A percentile compares a stretch with the other conserved stretches of the same genome.
phyloP scores from a whole-genome alignment of 2,329 filamentous ascomycete genomes.

The Fusarium sp. region DNA sequence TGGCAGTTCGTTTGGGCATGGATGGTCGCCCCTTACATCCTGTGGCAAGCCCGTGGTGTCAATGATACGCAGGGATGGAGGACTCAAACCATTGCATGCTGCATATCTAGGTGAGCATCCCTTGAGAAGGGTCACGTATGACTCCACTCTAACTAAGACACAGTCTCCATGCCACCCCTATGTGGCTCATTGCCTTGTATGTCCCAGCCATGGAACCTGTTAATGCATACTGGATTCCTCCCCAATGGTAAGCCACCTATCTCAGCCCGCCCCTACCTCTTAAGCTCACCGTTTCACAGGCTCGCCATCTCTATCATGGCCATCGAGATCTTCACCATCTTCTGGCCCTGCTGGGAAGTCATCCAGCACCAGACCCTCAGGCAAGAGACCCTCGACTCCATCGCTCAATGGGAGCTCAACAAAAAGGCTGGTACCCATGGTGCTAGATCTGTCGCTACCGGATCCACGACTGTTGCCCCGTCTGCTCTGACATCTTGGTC shows the following conservation, averaged over 20 bases:
- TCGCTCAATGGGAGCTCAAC: constrained; percentile 62
- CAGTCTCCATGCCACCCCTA: constrained; percentile 73
- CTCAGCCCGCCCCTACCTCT: not conserved
- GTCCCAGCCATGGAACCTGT: constrained; percentile 63
- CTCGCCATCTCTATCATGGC: constrained; percentile 71
- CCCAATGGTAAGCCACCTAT: constrained; percentile 66
- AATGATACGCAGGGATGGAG: constrained; percentile 76
- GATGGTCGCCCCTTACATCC: constrained; percentile 70
- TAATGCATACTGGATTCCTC: constrained; percentile 69
- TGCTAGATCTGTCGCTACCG: constrained; percentile 52
- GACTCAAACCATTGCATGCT: constrained; percentile 69
- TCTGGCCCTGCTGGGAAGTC: constrained; percentile 72
- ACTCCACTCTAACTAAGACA: constrained; percentile 23
- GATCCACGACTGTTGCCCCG: constrained; percentile 50
- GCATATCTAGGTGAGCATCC: constrained; percentile 58
- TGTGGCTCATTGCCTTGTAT: constrained; percentile 74
- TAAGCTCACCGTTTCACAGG: constrained; percentile 49
- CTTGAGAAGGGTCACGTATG: not conserved
- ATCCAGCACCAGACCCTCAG: constrained; percentile 58
- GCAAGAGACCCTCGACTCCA: constrained; percentile 63
- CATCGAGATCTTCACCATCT: constrained; percentile 73
- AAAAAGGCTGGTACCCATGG: constrained; percentile 50
- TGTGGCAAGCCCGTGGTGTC: constrained; percentile 72
- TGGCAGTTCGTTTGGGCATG: constrained; percentile 76
- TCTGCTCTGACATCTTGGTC: constrained; percentile 56